Evolutionary conservation across 2,329 filamentous ascomycete genomes (phyloP).

Genomic region (Aspergillus sp.): DNA sequence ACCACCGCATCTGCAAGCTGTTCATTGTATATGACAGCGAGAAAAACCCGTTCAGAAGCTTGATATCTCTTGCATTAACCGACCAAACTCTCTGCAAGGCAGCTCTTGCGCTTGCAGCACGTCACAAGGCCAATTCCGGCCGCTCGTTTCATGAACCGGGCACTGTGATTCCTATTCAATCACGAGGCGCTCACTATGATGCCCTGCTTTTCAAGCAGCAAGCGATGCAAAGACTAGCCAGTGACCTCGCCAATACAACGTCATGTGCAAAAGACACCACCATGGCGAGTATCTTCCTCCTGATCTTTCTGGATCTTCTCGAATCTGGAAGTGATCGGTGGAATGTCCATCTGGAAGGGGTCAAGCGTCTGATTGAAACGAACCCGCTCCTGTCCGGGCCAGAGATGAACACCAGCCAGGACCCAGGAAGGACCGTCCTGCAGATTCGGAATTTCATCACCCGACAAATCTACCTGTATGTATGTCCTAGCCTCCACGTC

Average conservation of each 20-base stretch:
- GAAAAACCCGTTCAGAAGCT: slow-evolving; percentile 32
- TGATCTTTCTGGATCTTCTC: slow-evolving; percentile 32
- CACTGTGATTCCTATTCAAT: slow-evolving; percentile 3
- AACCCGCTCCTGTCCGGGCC: slow-evolving; percentile 8
- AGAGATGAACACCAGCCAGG: slow-evolving; percentile 14
- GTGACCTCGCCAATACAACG: slow-evolving; percentile 14
- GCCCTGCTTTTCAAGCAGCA: slow-evolving; percentile 34
- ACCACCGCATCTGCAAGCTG: slow-evolving; percentile 34
- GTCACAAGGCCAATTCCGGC: slow-evolving; percentile 31
- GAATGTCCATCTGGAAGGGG: slow-evolving; percentile 34
- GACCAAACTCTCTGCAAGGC: slow-evolving; percentile 30
- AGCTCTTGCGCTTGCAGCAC: slow-evolving; percentile 33
- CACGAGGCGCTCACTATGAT: slow-evolving; percentile 19
- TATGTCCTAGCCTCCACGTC: background rate
- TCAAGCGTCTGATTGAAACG: slow-evolving; percentile 26
- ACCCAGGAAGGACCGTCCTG: slow-evolving; percentile 27
- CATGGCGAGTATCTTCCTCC: slow-evolving; percentile 34
- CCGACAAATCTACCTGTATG: slow-evolving; percentile 30
- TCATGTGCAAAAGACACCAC: slow-evolving; percentile 25
- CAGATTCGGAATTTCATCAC: slow-evolving; percentile 29
- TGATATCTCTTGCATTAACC: slow-evolving; percentile 30
- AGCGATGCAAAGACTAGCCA: slow-evolving; percentile 31
- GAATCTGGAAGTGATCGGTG: slow-evolving; percentile 34
- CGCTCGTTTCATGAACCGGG: slow-evolving; percentile 20
- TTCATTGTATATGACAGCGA: slow-evolving; percentile 36